Percentiles rank a stretch among this genome's conserved stretches.
Conservation (phyloP, 352 stramenopile genomes). For the Phytophthora sp. region DNA sequence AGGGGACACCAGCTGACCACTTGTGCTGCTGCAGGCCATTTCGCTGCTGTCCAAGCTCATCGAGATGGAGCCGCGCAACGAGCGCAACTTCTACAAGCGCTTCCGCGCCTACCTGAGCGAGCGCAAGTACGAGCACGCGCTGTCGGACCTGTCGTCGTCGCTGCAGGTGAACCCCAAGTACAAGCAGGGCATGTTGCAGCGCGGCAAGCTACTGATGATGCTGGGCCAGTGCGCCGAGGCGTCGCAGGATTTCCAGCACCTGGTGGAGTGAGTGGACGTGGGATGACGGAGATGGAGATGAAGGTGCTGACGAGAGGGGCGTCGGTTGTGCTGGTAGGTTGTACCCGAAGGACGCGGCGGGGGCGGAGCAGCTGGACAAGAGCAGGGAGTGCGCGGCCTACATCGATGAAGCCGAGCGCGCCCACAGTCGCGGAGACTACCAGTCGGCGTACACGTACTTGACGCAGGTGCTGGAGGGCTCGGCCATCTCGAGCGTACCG, state of each 20-base stretch:
- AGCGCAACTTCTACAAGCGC: slow-evolving; percentile 88
- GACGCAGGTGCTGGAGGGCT: slow-evolving; percentile 72
- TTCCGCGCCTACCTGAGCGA: slow-evolving; percentile 84
- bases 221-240: slow-evolving; percentile 72
- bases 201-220: slow-evolving; percentile 83
- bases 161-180: slow-evolving; percentile 79
- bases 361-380: slow-evolving; percentile 62
- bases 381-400: slow-evolving; percentile 65
- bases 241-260: slow-evolving; percentile 56
- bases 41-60: slow-evolving; percentile 83
- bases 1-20: too few species aligned
- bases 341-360: slow-evolving; percentile 61
- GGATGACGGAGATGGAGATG: too few species aligned
- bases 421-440: slow-evolving; percentile 75
- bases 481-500: slow-evolving; percentile 71
- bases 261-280: slow-evolving; percentile 51
- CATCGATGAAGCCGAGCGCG: slow-evolving; percentile 68
- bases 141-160: slow-evolving; percentile 73
- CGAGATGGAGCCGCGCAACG: slow-evolving; percentile 76
- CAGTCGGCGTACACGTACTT: slow-evolving; percentile 64
- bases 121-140: slow-evolving; percentile 77
- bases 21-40: slow-evolving; percentile 51
- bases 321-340: slow-evolving; percentile 31
- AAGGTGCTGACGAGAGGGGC: too few species aligned
- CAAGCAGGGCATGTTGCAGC: slow-evolving; percentile 79